These are phyloP conservation scores for Ensete glaucum DNA, from an alignment of 176 grass and related monocot species.

Conservation along the genomic window DNA sequence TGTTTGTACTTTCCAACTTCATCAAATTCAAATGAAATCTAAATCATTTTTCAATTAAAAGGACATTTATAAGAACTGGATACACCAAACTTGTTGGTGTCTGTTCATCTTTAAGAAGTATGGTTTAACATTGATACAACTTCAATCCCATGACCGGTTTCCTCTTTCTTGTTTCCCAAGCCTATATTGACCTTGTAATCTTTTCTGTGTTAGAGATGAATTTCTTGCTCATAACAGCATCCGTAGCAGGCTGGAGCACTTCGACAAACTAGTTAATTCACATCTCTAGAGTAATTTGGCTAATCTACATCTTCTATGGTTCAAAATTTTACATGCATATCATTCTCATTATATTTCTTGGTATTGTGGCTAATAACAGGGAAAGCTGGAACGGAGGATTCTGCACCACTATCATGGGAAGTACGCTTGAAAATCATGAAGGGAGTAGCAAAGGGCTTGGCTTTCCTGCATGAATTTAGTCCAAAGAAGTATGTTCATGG, in stretches of 20 bases:
- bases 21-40: not conserved
- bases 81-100: not conserved
- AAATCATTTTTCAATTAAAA: not conserved
- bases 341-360: constrained; percentile 4
- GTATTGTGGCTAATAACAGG: constrained; percentile 34
- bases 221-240: not conserved
- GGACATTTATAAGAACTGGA: not conserved
- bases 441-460: constrained; percentile 58
- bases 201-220: not conserved
- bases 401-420: constrained; percentile 57
- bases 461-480: constrained; percentile 83
- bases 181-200: not conserved
- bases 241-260: not conserved
- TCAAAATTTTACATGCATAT: not conserved
- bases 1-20: too few relatives aligned
- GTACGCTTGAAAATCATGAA: constrained; percentile 69
- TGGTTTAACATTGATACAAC: not conserved
- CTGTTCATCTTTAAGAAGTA: not conserved
- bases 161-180: not conserved
- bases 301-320: constrained; percentile 5
- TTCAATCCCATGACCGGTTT: not conserved
- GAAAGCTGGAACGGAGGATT: constrained; percentile 43
- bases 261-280: not conserved
- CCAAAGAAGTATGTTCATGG: constrained; percentile 93
- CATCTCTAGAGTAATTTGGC: not conserved